These are phyloP conservation scores for Polygonum aviculare DNA, from an alignment of 148 eudicot species.

Conservation along the genomic window DNA sequence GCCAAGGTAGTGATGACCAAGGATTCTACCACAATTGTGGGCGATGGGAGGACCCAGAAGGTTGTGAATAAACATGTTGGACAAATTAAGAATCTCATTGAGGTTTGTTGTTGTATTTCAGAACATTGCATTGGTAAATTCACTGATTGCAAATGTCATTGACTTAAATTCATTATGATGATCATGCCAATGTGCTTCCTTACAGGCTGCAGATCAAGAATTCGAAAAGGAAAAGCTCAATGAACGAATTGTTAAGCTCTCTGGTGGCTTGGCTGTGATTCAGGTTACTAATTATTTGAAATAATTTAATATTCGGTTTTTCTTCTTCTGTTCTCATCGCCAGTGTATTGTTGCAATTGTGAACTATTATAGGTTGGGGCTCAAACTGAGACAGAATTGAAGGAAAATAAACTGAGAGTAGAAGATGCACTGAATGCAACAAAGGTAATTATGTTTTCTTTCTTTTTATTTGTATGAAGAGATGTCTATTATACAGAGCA, in stretches of 20 bases:
- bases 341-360: not conserved
- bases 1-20: slow-evolving; percentile 86
- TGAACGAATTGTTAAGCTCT: slow-evolving; percentile 88
- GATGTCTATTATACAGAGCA: not conserved
- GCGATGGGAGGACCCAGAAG: slow-evolving; percentile 87
- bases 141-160: not conserved
- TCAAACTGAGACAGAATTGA: slow-evolving; percentile 91
- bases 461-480: not conserved
- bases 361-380: slow-evolving; percentile 65
- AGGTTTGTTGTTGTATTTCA: slow-evolving; percentile 25
- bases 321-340: too few species aligned
- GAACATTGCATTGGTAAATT: not conserved
- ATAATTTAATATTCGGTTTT: not conserved
- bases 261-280: slow-evolving; percentile 96
- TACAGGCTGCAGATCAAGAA: slow-evolving; percentile 81
- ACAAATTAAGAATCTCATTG: slow-evolving; percentile 82
- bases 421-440: slow-evolving; percentile 98
- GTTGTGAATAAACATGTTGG: slow-evolving; percentile 71
- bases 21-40: slow-evolving; percentile 80
- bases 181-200: not conserved
- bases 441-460: slow-evolving; percentile 34
- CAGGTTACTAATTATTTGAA: slow-evolving; percentile 32
- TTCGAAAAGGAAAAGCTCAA: slow-evolving; percentile 86
- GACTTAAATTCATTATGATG: not conserved
- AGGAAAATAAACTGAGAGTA: slow-evolving; percentile 90